Evolutionary conservation across 768 basidiomycete genomes (phyloP).

Genomic region (Pleurotus cornucopiae): DNA sequence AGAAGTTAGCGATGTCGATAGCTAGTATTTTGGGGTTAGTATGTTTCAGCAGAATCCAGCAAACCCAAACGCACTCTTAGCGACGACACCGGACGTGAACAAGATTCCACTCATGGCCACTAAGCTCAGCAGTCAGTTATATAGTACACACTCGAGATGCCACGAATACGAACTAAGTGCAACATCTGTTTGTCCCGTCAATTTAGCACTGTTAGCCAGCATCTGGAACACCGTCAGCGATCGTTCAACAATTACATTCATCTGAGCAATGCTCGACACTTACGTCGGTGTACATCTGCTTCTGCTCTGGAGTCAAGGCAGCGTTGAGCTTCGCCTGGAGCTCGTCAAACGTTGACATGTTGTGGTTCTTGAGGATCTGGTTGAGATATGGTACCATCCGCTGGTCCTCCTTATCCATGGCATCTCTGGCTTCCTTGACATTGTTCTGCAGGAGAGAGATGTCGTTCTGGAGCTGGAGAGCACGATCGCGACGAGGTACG

Average conservation of each 20-base stretch:
- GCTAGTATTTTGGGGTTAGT: not conserved
- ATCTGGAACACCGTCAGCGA: not conserved
- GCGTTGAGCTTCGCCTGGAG: not conserved
- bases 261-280: not conserved
- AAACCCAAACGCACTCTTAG: not conserved
- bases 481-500: not conserved
- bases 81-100: constrained; percentile 4
- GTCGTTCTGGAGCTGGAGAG: not conserved
- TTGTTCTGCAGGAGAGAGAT: not conserved
- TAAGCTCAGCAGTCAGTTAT: not conserved
- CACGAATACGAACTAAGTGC: not conserved
- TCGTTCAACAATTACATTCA: not conserved
- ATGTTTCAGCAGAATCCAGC: not conserved
- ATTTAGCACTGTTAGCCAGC: not conserved
- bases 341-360: not conserved
- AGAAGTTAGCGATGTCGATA: constrained; percentile 5
- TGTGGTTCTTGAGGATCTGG: not conserved
- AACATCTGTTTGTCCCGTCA: not conserved
- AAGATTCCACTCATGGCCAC: constrained; percentile 8
- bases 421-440: not conserved
- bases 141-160: not conserved
- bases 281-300: constrained; percentile 2
- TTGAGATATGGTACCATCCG: not conserved
- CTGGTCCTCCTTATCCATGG: not conserved
- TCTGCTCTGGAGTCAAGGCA: not conserved